Conservation (phyloP, 805 yeast species). For the Dipodascopsis uninucleata region DNA sequence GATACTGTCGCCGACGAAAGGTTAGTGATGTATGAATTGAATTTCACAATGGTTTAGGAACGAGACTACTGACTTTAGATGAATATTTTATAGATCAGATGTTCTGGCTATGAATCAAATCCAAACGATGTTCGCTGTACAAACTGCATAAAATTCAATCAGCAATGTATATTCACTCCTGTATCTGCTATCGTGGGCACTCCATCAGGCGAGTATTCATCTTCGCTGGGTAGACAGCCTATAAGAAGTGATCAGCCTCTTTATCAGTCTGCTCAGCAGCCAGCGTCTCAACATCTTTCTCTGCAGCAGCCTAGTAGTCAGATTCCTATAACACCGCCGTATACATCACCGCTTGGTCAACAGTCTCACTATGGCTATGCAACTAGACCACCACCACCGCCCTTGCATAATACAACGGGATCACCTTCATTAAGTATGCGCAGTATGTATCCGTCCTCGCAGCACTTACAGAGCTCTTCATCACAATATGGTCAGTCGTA, state of each 20-base stretch:
- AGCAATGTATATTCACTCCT: slow-evolving; percentile 36
- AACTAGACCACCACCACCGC: too few species aligned
- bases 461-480: neutral
- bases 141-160: slow-evolving; percentile 34
- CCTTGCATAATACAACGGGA: too few species aligned
- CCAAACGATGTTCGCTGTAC: slow-evolving; percentile 32
- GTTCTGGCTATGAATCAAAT: slow-evolving; percentile 34
- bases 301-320: neutral
- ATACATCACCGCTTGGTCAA: neutral
- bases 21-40: neutral
- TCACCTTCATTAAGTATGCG: too few species aligned
- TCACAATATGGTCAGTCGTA: slow-evolving; percentile 1
- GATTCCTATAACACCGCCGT: neutral
- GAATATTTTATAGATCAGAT: slow-evolving; percentile 29
- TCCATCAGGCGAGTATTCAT: slow-evolving; percentile 1
- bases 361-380: neutral
- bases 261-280: too few species aligned
- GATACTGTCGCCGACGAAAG: slow-evolving; percentile 35
- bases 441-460: neutral
- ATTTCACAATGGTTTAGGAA: neutral
- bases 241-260: too few species aligned
- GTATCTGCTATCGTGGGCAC: slow-evolving; percentile 26
- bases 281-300: too few species aligned
- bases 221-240: neutral
- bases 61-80: too few species aligned